A percentile compares a stretch with the other conserved stretches of the same genome.
phyloP scores from a whole-genome alignment of 2,329 filamentous ascomycete genomes.

The Drechslerella stenobrocha region DNA sequence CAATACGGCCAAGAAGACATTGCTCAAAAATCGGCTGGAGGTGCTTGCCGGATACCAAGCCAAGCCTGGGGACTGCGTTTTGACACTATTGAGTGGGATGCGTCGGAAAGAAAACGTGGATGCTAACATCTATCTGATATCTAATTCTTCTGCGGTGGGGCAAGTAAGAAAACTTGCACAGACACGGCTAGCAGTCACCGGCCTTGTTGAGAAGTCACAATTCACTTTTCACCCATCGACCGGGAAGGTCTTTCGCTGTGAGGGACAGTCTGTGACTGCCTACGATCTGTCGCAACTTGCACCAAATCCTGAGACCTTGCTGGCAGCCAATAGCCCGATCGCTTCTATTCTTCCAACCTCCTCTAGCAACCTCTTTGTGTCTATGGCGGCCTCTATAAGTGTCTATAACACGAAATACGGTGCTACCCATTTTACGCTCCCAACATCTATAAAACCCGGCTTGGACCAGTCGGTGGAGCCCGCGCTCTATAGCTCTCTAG shows the following conservation, averaged over 20 bases:
- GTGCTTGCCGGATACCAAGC: conserved; percentile 37
- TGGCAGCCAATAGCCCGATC: conserved; percentile 27
- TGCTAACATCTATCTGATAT: conserved; percentile 39
- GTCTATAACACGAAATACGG: conserved; percentile 48
- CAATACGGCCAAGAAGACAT: conserved; percentile 36
- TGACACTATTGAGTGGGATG: conserved; percentile 26
- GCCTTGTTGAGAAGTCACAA: conserved; percentile 14
- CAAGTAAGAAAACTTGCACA: conserved; percentile 34
- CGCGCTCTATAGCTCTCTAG: conserved; percentile 28
- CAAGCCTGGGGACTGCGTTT: conserved; percentile 31
- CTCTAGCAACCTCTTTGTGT: conserved; percentile 40
- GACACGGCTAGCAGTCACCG: conserved; percentile 21
- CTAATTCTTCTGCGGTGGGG: conserved; percentile 24
- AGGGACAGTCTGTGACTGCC: conserved; percentile 26
- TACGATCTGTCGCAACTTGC: conserved; percentile 42
- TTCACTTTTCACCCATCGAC: conserved; percentile 36
- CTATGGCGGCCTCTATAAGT: conserved; percentile 29
- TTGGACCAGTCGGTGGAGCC: conserved; percentile 15
- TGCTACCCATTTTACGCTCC: conserved; percentile 35
- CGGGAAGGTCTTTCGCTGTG: conserved; percentile 29
- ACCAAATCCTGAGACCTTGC: conserved; percentile 31
- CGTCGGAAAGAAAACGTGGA: conserved; percentile 37
- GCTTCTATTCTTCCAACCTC: conserved; percentile 39
- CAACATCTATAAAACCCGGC: conserved; percentile 20
- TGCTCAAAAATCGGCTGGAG: conserved; percentile 35